phyloP scores from a whole-genome alignment of 768 basidiomycete species.

The Rhizopogon vulgaris region DNA sequence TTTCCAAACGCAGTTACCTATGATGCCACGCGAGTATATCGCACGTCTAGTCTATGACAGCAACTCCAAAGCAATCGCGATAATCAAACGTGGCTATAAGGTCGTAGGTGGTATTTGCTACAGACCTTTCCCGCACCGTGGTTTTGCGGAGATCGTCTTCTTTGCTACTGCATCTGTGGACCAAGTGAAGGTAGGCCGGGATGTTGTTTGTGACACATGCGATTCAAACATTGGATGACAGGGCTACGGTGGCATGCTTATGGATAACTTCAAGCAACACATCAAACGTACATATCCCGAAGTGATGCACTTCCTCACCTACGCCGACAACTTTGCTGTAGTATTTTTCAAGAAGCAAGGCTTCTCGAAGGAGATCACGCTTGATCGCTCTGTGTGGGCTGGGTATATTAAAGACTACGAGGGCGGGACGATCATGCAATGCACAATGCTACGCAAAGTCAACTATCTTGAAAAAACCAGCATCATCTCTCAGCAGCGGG shows the following conservation, averaged over 20 bases:
- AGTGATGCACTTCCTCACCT: constrained; percentile 94
- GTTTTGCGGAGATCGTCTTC: constrained; percentile 98
- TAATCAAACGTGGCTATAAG: constrained; percentile 90
- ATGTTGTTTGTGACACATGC: not conserved
- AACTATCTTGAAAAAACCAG: constrained; percentile 80
- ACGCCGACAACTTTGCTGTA: constrained; percentile 98
- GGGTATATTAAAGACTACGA: constrained; percentile 99
- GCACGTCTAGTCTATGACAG: constrained; percentile 89
- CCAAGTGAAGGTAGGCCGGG: constrained; percentile 80
- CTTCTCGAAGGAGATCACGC: constrained; percentile 93
- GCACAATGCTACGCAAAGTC: constrained; percentile 88
- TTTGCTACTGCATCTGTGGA: constrained; percentile 95
- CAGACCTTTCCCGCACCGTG: constrained; percentile 89
- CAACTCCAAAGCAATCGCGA: constrained; percentile 90
- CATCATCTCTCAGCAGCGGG: constrained; percentile 75
- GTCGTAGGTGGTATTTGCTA: constrained; percentile 98
- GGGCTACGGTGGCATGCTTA: constrained; percentile 97
- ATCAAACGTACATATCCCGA: constrained; percentile 75
- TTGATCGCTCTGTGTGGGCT: constrained; percentile 90
- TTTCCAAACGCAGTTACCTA: constrained; percentile 95
- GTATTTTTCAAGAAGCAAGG: constrained; percentile 99
- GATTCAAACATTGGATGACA: constrained; percentile 23
- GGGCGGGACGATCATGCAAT: constrained; percentile 98
- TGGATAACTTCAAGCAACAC: constrained; percentile 97
- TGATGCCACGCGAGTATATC: constrained; percentile 99